Evolutionary conservation across 768 basidiomycete genomes (phyloP), one percentile per base, ranked within the genome.

Genomic region (Lactarius akahatsu): DNA sequence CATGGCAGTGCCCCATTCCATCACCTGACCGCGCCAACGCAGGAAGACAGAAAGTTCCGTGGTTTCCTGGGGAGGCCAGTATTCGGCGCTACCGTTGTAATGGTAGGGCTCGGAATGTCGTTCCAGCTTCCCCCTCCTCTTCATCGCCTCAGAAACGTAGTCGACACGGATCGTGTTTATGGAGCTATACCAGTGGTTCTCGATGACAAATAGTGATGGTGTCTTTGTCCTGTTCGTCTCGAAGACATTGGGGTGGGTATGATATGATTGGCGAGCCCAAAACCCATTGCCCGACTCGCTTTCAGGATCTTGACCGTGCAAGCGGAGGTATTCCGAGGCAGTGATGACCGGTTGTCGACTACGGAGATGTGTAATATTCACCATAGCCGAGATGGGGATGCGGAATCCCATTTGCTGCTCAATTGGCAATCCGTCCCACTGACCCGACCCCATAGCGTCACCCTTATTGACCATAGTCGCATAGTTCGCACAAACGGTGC

Each of bases 391-490:
- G n/a, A 79, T 74, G 30, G 76, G 76, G 16, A 80, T 72, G 4
- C 75, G 71, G 74, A 77, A 78, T 18, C 71, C 77, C 74, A 77
- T 77, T 59, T 75, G 76, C 55, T 76, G 61, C 13, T 77, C 77
- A 62, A 74, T 71, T 45, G 81, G 79, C 3, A 78, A 66, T 7
- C 75, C 66, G 4, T 76, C 72, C 81, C 81, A 83, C 64, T 81
- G 79, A 34, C 78, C 74, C 43, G 73, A 78, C 36, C 76, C 72
- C 64, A 81, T 71, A 11, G 78, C 81, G 50, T 82, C 80, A 43
- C 78, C 77, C 55, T 80, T 76, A 69, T 82, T 80, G 40, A 83
- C 73, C 79, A 80, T 82, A 28, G 74, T 71, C 0, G 78, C 74
- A 63, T 78, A 79, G 28, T 80, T 74, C 34, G 78, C 76, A 59